Evolutionary conservation across 768 basidiomycete species (phyloP), one percentile per base, ranked within the genome.

Genomic region (Suillus discolor): DNA sequence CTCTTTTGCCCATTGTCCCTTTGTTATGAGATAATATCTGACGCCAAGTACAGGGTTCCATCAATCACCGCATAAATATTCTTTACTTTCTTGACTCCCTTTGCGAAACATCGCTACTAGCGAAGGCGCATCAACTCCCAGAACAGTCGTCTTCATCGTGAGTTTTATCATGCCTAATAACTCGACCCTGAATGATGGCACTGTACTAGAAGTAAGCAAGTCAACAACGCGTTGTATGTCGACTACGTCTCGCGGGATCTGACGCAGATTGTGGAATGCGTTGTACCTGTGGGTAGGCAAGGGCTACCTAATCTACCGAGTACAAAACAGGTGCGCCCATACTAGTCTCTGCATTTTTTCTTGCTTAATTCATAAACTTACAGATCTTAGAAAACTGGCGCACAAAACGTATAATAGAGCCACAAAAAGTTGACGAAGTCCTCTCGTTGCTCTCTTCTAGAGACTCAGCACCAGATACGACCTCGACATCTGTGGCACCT

Each of bases 361-460:
- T 4, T 9, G 42, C 25, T 36, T 12, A 51, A 6, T 11, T 6
- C 23, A 20, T 54, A 3, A 25, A 9, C 16, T 57, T 44, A 18
- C 66, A 96, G 95, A 94, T 97, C 36, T 83, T 97, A n/a, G 93
- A 96, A 75, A 94, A 85, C 68, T 96, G 95, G 94, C 81, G 93
- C 47, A 89, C 83, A 66, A 94, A 96, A 77, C 87, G 94, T 23
- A 85, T 95, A 16, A 81, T 97, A 34, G 92, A 94, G 66, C 88
- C 92, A 1, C 87, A 89, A 71, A 86, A 85, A 25, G 82, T 97
- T 15, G 93, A 96, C 54, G 85, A 91, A 20, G 87, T 87, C 15
- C 75, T 96, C 34, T 71, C 84, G 0, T 72, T 79, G 0, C 84
- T 94, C 20, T 81, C 86, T 44, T 73, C 79, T 12, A 86, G 91